Evolutionary conservation across 108 stramenopile species (phyloP).

Genomic region (Nannochloropsis salina): DNA sequence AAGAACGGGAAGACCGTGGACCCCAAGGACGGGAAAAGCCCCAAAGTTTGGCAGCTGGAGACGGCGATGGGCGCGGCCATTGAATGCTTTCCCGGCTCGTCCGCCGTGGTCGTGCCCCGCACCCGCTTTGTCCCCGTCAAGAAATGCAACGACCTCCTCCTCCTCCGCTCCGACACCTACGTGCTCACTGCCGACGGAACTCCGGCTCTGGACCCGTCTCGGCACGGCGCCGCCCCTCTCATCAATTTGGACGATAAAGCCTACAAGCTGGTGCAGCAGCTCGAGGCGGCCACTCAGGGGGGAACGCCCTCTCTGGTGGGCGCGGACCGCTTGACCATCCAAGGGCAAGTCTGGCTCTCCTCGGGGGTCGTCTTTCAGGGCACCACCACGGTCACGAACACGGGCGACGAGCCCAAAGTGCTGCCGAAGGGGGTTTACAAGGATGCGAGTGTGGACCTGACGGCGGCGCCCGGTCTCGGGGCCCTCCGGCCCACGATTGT

Average conservation of each 20-base stretch:
- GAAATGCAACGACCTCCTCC: slow-evolving; percentile 93
- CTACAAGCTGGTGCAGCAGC: slow-evolving; percentile 85
- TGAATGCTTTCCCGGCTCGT: slow-evolving; percentile 83
- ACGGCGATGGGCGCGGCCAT: slow-evolving; percentile 99
- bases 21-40: slow-evolving; percentile 88
- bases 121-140: slow-evolving; percentile 98
- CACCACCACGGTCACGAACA: slow-evolving; percentile 59
- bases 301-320: slow-evolving; percentile 85
- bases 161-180: slow-evolving; percentile 94
- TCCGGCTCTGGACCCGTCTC: slow-evolving; percentile 78
- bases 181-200: slow-evolving; percentile 69
- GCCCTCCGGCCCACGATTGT: slow-evolving; percentile 68
- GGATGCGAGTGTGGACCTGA: slow-evolving; percentile 74
- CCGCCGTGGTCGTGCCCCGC: slow-evolving; percentile 72
- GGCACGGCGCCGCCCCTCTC: slow-evolving; percentile 65
- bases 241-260: slow-evolving; percentile 86
- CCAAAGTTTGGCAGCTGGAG: slow-evolving; percentile 89
- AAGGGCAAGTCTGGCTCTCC: slow-evolving; percentile 76
- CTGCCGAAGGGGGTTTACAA: slow-evolving; percentile 75
- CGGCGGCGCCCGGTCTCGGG: slow-evolving; percentile 73
- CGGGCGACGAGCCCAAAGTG: slow-evolving; percentile 76
- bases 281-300: slow-evolving; percentile 71
- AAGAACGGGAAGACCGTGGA: slow-evolving; percentile 96
- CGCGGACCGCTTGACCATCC: slow-evolving; percentile 77
- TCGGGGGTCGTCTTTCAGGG: slow-evolving; percentile 68